Percentiles rank a stretch among this genome's conserved stretches.
Evolutionary conservation across 768 basidiomycete genomes (phyloP).

Genomic region (Asterophora lycoperdoides): DNA sequence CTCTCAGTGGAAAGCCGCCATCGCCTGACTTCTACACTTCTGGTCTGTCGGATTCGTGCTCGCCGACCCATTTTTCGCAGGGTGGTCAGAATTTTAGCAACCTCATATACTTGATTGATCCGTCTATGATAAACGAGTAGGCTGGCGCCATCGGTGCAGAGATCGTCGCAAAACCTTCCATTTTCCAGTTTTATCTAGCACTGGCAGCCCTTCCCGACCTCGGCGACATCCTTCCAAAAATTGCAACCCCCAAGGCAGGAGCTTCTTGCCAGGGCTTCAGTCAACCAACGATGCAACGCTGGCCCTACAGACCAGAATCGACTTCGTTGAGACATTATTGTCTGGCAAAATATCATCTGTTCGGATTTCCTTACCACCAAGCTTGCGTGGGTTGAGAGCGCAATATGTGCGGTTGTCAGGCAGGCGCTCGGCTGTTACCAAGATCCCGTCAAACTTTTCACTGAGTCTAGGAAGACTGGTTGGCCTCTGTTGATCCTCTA

Average conservation of each 20-base stretch:
- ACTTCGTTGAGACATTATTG: conserved; percentile 25
- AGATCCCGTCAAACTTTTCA: conserved; percentile 21
- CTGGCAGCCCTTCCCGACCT: conserved; percentile 24
- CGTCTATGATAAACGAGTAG: not conserved
- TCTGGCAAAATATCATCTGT: conserved; percentile 19
- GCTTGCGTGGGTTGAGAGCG: conserved; percentile 22
- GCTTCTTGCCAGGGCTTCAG: conserved; percentile 19
- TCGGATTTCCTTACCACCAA: conserved; percentile 21
- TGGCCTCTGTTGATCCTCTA: conserved; percentile 26
- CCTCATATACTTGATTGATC: not conserved
- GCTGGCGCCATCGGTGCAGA: conserved; percentile 26
- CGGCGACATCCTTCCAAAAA: conserved; percentile 17
- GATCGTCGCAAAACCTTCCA: conserved; percentile 21
- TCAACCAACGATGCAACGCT: conserved; percentile 19
- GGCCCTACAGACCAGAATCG: conserved; percentile 17
- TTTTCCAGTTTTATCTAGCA: conserved; percentile 28
- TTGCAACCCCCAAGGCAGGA: conserved; percentile 21
- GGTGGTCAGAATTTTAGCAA: conserved; percentile 23
- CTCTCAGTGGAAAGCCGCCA: conserved; percentile 29
- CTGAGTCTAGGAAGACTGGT: conserved; percentile 22
- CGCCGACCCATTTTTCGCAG: conserved; percentile 25
- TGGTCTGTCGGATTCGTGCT: conserved; percentile 24
- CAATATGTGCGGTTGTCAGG: conserved; percentile 14
- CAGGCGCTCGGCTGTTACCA: conserved; percentile 23
- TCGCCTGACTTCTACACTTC: conserved; percentile 24